Base-by-base conservation (phyloP, 1,284 basidiomycete genomes). In the Apiotrichum siamense region DNA sequence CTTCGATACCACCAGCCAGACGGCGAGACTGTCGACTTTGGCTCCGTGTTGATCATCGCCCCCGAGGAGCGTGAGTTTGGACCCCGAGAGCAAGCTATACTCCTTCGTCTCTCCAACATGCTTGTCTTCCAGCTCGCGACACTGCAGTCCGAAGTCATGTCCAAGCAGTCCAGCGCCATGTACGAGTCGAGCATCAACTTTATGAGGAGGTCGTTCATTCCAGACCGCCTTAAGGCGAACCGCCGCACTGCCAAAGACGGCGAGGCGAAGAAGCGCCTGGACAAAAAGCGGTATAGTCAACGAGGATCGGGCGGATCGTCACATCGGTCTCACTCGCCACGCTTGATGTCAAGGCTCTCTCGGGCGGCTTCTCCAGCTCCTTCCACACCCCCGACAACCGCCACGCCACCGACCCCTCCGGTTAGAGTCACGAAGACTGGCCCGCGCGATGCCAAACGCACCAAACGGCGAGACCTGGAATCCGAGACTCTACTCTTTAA, bases 61-160 rank as follows among this genome's bases (percentile, higher is more conserved):
- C 31, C 44, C 20, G 47, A 65, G 15, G 49, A 63, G 4, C 52
- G 70, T 23, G 50, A 43, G 1, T 72, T 72, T 47, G 54, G 49
- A n/a, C 35, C 50, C 13, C 53, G 65, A 9, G 63, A 68, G 29
- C 59, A 60, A 43, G 54, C 42, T 3, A 62, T 70, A 13, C 52
- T 74, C 27, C 47, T 61, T 7, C 64, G 69, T 18, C 49, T 74
- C 10, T 67, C 68, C 18, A 66, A 67, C 49, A 69, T 71, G 62
- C 61, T 72, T 15, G 69, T 74, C 13, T 68, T 63, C 50, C 70
- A 73, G 39, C 53, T 70, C 11, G 65, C 65, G 6, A 67, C 67
- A 1, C 47, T 68, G 42, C 66, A 63, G 58, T 63, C 58, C 2
- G 64, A 69, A 43, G 56, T 67, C 47, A 44, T 61, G 50, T 60